Evolutionary conservation across 345 rosid genomes (phyloP), one percentile per base, ranked within the genome.

Genomic region (Populus simonii): DNA sequence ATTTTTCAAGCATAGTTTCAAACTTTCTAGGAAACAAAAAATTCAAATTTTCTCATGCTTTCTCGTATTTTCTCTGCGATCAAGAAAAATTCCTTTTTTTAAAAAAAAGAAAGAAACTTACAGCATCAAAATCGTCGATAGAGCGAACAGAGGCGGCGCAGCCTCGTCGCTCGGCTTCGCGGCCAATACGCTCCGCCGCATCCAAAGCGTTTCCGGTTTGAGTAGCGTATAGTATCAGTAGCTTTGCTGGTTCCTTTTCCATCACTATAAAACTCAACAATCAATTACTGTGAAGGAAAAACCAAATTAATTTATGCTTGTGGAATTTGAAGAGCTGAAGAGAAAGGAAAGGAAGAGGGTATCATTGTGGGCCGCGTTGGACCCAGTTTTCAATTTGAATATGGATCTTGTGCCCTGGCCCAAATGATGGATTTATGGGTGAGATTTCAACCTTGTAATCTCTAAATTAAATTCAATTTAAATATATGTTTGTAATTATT

Each of bases 151-250:
- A 63, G 5, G 83, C 85, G 33, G 87, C 77, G 87, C 96, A 88
- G 72, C 90, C 93, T 36, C 96, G 74, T 66, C 88, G 89, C 80
- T 92, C 96, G 18, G 96, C 94, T 81, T 93, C 96, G 6, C 97
- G 93, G 78, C 85, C 86, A 38, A 92, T 84, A 70, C 89, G 91
- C 86, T 95, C 99, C 15, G 98, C 96, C 18, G 89, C 94, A 74
- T 93, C 98, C 86, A 93, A 67, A 2, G 96, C 92, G 78, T 92
- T 92, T 57, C 99, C 96, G 23, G 97, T 95, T 79, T 95, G 91
- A 79, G 93, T 82, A 17, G 97, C 98, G 75, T 91, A 93, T 53
- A 93, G 86, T 63, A 93, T 86, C 43, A 83, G 75, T 51, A 93
- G 84, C 78, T 85, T 86, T 76, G 72, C 83, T 17, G 75, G 71